phyloP scores from a whole-genome alignment of 2,329 filamentous ascomycete genomes.

The Fusarium sulawesiense region DNA sequence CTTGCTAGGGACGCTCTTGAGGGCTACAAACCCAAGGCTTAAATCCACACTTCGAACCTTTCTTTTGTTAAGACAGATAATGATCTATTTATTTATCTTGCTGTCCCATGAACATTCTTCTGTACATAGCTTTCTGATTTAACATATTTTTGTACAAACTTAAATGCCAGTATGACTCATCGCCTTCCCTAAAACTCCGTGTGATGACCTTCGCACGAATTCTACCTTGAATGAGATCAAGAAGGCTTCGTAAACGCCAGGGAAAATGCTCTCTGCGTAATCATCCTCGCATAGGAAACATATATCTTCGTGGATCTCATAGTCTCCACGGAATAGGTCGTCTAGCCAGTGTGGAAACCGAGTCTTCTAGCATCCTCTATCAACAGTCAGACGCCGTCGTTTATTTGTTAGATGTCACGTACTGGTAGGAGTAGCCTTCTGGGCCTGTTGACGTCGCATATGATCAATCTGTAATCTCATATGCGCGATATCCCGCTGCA shows the following conservation, averaged over 20 bases:
- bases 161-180: neutral
- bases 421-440: neutral
- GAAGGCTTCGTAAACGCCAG: neutral
- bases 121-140: neutral
- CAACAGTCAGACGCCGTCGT: neutral
- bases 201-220: neutral
- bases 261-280: neutral
- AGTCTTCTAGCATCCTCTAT: neutral
- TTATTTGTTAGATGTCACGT: too few relatives aligned
- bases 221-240: fast-evolving
- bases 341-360: neutral
- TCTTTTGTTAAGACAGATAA: neutral
- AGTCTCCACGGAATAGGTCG: neutral
- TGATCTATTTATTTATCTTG: neutral
- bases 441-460: too few relatives aligned
- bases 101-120: neutral
- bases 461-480: neutral
- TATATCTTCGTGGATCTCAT: neutral
- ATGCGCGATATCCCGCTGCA: neutral
- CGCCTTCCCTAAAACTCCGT: neutral
- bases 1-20: conserved; percentile 43
- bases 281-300: neutral
- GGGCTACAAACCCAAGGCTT: conserved; percentile 7
- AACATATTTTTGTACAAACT: neutral
- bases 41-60: neutral